phyloP scores from a whole-genome alignment of 2,329 filamentous ascomycete species.

The Gnomoniopsis smithogilvyi region DNA sequence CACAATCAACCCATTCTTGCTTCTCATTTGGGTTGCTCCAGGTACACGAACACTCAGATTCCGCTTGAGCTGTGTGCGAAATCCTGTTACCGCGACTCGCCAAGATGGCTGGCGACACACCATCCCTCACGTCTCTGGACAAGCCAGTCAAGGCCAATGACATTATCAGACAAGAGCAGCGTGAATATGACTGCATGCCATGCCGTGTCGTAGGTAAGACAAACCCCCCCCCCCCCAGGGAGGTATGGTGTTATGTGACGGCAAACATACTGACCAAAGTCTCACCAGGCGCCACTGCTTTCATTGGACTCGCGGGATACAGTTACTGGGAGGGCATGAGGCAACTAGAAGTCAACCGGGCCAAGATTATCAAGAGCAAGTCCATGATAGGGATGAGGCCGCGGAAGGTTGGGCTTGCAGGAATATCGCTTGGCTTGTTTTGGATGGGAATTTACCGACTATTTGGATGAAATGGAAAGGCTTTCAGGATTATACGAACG shows the following conservation, averaged over 20 bases:
- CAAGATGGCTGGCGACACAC: conserved; percentile 45
- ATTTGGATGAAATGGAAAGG: conserved; percentile 43
- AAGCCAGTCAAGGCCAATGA: conserved; percentile 60
- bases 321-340: conserved; percentile 73
- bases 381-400: conserved; percentile 71
- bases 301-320: conserved; percentile 72
- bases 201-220: conserved; percentile 69
- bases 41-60: too few relatives aligned
- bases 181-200: conserved; percentile 63
- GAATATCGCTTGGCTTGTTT: conserved; percentile 64
- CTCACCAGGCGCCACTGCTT: conserved; percentile 65
- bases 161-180: conserved; percentile 49
- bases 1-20: too few relatives aligned
- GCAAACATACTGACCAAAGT: neutral
- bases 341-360: conserved; percentile 65
- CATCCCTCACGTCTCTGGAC: conserved; percentile 52
- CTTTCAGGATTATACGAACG: too few relatives aligned
- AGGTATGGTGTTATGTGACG: neutral
- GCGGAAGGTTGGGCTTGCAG: conserved; percentile 63
- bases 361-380: conserved; percentile 64
- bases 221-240: conserved; percentile 1
- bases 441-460: conserved; percentile 70
- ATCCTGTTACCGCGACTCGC: neutral
- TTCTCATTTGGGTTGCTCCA: neutral
- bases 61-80: neutral